These are phyloP conservation scores for Aspergillus arachidicola DNA, from an alignment of 2,329 filamentous ascomycete species.

Conservation along the genomic window DNA sequence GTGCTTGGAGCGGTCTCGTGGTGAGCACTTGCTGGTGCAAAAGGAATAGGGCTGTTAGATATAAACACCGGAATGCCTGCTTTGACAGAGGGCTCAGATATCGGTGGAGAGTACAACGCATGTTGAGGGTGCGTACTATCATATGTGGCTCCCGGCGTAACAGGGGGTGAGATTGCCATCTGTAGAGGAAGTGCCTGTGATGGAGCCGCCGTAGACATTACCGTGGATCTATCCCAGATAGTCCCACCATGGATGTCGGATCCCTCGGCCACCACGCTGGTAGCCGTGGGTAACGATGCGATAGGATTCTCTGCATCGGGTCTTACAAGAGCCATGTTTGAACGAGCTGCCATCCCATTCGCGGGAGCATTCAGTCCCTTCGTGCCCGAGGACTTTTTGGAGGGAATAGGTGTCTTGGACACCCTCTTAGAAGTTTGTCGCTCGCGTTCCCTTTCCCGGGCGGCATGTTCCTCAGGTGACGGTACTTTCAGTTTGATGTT, in stretches of 20 bases:
- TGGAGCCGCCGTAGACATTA: conserved; percentile 1
- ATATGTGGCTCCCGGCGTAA: conserved; percentile 22
- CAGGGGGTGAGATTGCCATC: conserved; percentile 27
- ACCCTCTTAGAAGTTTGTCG: conserved; percentile 28
- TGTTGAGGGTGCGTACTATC: conserved; percentile 20
- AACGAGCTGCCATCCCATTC: conserved; percentile 12
- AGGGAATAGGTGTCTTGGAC: conserved; percentile 26
- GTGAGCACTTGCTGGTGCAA: conserved; percentile 29
- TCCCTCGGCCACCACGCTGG: not conserved
- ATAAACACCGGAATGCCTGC: conserved; percentile 54
- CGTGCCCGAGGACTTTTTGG: conserved; percentile 35
- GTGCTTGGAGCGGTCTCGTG: not conserved
- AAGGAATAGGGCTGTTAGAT: conserved; percentile 48
- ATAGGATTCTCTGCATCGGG: conserved; percentile 3
- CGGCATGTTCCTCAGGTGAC: conserved; percentile 59
- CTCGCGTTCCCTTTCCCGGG: conserved; percentile 51
- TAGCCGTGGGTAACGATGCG: conserved; percentile 4
- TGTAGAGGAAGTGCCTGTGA: conserved; percentile 8
- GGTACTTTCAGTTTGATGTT: conserved; percentile 62
- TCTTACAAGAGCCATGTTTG: conserved; percentile 13
- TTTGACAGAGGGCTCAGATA: conserved; percentile 37
- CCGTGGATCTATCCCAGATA: conserved; percentile 5
- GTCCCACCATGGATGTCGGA: conserved; percentile 4
- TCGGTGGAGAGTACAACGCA: conserved; percentile 33
- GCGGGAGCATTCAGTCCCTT: conserved; percentile 13